phyloP scores from a whole-genome alignment of 495 filamentous ascomycete species.

The Coniosporium apollinis region DNA sequence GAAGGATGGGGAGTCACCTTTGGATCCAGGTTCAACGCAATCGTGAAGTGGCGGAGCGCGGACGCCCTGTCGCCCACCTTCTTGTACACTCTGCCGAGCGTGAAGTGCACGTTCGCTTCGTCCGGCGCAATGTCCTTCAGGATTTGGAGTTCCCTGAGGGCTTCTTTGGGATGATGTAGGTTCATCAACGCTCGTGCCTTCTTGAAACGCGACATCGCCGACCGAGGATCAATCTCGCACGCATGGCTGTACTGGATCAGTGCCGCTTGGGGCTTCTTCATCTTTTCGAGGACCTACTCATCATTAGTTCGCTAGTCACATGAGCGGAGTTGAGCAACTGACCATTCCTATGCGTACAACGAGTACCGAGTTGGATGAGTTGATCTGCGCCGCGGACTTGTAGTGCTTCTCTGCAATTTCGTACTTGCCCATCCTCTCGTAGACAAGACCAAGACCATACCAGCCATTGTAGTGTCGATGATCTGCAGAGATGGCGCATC shows the following conservation, averaged over 20 bases:
- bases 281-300: slow-evolving; percentile 52
- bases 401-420: slow-evolving; percentile 85
- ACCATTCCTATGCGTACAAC: slow-evolving; percentile 77
- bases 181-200: slow-evolving; percentile 78
- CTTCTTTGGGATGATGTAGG: slow-evolving; percentile 50
- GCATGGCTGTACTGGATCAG: slow-evolving; percentile 66
- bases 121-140: slow-evolving; percentile 84
- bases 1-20: slow-evolving; percentile 47
- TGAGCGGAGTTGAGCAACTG: slow-evolving; percentile 6
- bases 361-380: slow-evolving; percentile 78
- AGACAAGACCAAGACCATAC: slow-evolving; percentile 86
- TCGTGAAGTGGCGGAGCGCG: slow-evolving; percentile 84
- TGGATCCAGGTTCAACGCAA: slow-evolving; percentile 86
- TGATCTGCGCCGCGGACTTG: slow-evolving; percentile 66
- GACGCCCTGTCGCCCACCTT: slow-evolving; percentile 55
- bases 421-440: slow-evolving; percentile 86
- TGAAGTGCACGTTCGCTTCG: slow-evolving; percentile 88
- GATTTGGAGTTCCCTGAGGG: slow-evolving; percentile 60
- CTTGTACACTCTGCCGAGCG: slow-evolving; percentile 78
- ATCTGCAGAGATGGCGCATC: slow-evolving; percentile 67
- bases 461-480: slow-evolving; percentile 90
- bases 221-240: slow-evolving; percentile 61
- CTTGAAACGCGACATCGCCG: slow-evolving; percentile 69
- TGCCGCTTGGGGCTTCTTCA: slow-evolving; percentile 60
- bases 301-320: slow-evolving; percentile 1